These are phyloP conservation scores for Talaromyces sp. DNA, from an alignment of 2,329 filamentous ascomycete species.

Conservation along the genomic window DNA sequence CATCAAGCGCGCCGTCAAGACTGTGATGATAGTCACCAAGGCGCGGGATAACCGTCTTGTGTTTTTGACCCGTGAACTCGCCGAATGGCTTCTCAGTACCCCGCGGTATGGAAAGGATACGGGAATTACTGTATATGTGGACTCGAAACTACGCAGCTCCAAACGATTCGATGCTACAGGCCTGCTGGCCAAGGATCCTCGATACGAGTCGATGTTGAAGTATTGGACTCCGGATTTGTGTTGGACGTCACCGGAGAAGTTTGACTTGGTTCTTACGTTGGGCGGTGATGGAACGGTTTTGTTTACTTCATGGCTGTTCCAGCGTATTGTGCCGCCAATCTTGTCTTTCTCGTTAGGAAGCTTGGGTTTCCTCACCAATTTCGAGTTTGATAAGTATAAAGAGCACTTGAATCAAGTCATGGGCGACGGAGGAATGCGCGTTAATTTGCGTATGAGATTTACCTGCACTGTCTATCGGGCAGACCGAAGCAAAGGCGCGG, in stretches of 20 bases:
- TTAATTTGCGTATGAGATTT: constrained; percentile 97
- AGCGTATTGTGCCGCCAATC: constrained; percentile 89
- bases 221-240: constrained; percentile 98
- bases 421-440: constrained; percentile 93
- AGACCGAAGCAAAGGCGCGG: constrained; percentile 47
- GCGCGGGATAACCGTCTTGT: constrained; percentile 93
- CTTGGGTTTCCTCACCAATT: constrained; percentile 93
- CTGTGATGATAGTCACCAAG: constrained; percentile 98
- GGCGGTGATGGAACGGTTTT: constrained; percentile 96
- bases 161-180: constrained; percentile 79
- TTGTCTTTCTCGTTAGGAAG: constrained; percentile 90
- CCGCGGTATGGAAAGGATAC: constrained; percentile 84
- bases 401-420: constrained; percentile 83
- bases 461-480: constrained; percentile 94
- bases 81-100: constrained; percentile 83
- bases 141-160: constrained; percentile 84
- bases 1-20: constrained; percentile 86
- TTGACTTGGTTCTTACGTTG: constrained; percentile 89
- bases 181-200: constrained; percentile 69
- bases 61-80: constrained; percentile 79
- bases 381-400: constrained; percentile 89
- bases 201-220: constrained; percentile 78
- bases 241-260: constrained; percentile 89
- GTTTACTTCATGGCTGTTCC: constrained; percentile 95
- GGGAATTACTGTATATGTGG: constrained; percentile 98